Conservation (phyloP, 2,329 filamentous ascomycete genomes). For the Pestalotiopsis sp. region DNA sequence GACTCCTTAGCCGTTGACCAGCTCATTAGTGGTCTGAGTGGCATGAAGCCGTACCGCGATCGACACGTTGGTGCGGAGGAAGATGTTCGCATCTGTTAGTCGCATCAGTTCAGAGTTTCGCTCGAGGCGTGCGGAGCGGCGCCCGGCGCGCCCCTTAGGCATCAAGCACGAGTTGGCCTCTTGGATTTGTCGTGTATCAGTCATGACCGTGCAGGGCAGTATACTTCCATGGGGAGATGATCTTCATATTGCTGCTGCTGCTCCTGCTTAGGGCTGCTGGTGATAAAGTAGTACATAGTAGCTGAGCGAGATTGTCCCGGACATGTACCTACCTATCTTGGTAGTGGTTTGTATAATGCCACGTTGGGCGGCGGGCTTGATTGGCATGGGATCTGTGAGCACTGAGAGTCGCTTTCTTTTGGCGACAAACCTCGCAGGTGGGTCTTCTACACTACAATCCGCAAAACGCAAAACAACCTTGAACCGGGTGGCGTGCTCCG, state of each 20-base stretch:
- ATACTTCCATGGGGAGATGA: background rate
- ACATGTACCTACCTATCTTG: background rate
- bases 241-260: background rate
- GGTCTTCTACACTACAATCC: background rate
- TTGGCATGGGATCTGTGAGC: background rate
- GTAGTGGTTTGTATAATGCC: background rate
- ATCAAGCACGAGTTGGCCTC: background rate
- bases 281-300: background rate
- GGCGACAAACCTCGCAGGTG: background rate
- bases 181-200: background rate
- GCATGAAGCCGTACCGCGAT: background rate
- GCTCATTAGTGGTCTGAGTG: background rate
- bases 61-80: background rate
- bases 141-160: background rate
- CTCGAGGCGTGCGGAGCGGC: background rate
- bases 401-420: background rate
- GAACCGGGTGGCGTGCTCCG: background rate
- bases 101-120: too few species aligned
- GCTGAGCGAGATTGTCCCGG: background rate
- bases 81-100: background rate
- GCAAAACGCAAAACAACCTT: background rate
- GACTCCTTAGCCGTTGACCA: background rate
- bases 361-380: background rate
- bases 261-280: background rate
- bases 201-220: background rate